Conservation (phyloP, 1,284 basidiomycete species). For the Boletus nobilissimus region DNA sequence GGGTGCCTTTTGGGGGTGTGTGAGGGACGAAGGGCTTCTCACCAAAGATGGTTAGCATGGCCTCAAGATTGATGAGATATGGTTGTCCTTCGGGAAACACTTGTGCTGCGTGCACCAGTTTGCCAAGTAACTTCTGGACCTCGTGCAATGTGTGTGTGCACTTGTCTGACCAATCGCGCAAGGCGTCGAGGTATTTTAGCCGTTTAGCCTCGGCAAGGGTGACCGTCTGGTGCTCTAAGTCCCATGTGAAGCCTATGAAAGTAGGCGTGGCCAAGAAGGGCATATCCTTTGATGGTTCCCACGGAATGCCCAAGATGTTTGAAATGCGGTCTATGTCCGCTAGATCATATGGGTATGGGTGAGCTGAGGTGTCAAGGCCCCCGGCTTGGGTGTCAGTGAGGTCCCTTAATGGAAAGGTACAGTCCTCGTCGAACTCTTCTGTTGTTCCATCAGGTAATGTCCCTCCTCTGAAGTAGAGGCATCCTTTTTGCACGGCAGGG, state of each 20-base stretch:
- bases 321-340: background rate
- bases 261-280: conserved; percentile 18
- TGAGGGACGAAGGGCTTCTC: no score
- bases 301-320: background rate
- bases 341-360: background rate
- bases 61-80: background rate
- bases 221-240: background rate
- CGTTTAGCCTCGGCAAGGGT: background rate
- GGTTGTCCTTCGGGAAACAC: background rate
- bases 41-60: no score
- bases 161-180: no score
- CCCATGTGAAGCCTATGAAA: conserved; percentile 41
- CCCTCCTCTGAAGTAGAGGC: background rate
- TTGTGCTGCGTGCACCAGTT: no score
- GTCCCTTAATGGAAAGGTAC: background rate
- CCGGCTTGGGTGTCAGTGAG: background rate
- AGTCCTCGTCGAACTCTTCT: conserved; percentile 19
- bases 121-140: no score
- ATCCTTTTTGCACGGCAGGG: no score
- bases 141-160: no score
- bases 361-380: no score
- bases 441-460: background rate
- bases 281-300: conserved; percentile 9
- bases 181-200: no score
- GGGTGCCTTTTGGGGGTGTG: no score